Base-by-base conservation (phyloP, 2,329 filamentous ascomycete genomes). In the Penicillium occitanis region DNA sequence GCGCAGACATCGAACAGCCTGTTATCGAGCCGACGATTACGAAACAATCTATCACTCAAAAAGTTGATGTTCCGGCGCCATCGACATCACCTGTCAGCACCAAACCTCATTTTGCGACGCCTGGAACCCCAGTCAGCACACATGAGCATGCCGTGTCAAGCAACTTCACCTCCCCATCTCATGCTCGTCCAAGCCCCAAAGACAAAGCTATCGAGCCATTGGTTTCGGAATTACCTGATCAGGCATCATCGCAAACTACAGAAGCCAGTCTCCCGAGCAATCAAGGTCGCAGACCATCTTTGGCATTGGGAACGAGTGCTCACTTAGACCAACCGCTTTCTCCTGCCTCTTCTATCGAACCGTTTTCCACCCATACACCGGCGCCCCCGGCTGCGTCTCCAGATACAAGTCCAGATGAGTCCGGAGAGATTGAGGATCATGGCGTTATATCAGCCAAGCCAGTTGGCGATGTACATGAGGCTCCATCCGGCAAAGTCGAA, bases 301-400 rank as follows among this genome's bases (percentile, higher is more conserved):
- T 76, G 53, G 67, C 69, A 22, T 58, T 75, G 58, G 72, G 74
- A 8, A 68, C 70, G n/a, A 68, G 71, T 22, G 10, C 50, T 17
- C 68, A 72, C 22, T 53, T 70, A 46, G 78, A 81, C 61, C 77
- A 79, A 57, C 78, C 78, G 22, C 75, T 80, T 42, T 81, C 80
- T 10, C 86, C 86, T 28, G 85, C 82, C 8, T 94, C 91, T 5
- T 93, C 90, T 0, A 80, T 86, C 64, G 87, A 84, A 37, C 85
- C 88, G 1, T 88, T 89, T 71, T 93, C 90, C 51, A 88, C 88
- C 64, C 87, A 89, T 25, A 95, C 91, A 0, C 90, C 91, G 1
- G 86, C 85, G 42, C 84, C 88, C 46, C 85, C 88, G 67, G 86
- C 90, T 68, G 85, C 84, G 6, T 93, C 91, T 1, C 87, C 90